These are phyloP conservation scores for Penicillium diatomitis DNA, from an alignment of 495 filamentous ascomycete genomes.

Conservation along the genomic window DNA sequence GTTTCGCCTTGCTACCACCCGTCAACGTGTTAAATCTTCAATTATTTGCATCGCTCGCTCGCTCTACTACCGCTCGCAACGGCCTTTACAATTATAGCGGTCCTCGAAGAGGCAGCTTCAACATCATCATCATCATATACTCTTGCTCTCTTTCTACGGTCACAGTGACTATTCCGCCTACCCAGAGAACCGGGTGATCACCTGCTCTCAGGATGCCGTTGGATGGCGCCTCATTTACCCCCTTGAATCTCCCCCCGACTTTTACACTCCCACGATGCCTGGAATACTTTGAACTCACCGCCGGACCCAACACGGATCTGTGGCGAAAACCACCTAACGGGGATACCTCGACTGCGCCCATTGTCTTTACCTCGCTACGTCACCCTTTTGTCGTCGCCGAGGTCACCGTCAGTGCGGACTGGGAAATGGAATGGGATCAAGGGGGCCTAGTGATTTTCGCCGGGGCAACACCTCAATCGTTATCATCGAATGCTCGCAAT, in stretches of 20 bases:
- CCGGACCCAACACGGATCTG: constrained; percentile 46
- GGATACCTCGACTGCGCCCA: constrained; percentile 48
- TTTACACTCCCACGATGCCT: constrained; percentile 43
- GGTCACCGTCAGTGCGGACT: constrained; percentile 50
- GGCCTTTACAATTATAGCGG: too few species aligned
- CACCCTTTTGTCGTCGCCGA: constrained; percentile 47
- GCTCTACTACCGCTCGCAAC: too few species aligned
- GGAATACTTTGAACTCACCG: constrained; percentile 49
- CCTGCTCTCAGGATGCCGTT: constrained; percentile 36
- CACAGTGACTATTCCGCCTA: too few species aligned
- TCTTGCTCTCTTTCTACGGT: too few species aligned
- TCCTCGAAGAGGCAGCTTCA: too few species aligned
- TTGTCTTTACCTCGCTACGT: constrained; percentile 47
- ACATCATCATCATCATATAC: too few species aligned
- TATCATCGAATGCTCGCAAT: constrained; percentile 12
- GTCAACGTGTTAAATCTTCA: too few species aligned
- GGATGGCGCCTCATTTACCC: constrained; percentile 41
- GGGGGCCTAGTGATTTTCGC: constrained; percentile 69
- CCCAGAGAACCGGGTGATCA: not conserved
- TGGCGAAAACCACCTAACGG: constrained; percentile 47
- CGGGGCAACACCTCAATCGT: constrained; percentile 51
- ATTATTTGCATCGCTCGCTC: too few species aligned
- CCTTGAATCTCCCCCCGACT: constrained; percentile 39
- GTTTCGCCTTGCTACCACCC: too few species aligned
- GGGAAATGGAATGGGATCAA: constrained; percentile 56